phyloP scores from a whole-genome alignment of 345 rosid genomes.

The Salix arbutifolia region DNA sequence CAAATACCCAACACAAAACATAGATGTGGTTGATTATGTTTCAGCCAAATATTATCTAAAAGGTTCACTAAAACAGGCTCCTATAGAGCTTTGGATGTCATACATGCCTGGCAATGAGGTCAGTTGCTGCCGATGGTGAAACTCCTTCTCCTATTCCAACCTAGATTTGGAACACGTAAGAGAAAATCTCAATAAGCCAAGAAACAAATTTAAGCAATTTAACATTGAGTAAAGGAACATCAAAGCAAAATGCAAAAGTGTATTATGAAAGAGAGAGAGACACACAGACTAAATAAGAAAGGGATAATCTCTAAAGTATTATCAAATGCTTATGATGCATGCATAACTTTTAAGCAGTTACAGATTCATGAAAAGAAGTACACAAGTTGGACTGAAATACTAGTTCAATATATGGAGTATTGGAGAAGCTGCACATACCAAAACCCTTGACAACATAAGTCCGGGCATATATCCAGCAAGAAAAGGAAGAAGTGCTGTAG shows the following conservation, averaged over 20 bases:
- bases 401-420: conserved; percentile 1
- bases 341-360: not conserved
- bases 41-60: not conserved
- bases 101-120: conserved; percentile 94
- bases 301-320: not conserved
- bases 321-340: not conserved
- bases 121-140: conserved; percentile 97
- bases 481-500: conserved; percentile 76
- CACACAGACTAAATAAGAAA: not conserved
- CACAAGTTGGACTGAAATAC: not conserved
- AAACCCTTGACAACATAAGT: conserved; percentile 61
- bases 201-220: not conserved
- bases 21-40: not conserved
- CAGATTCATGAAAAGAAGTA: not conserved
- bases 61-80: conserved; percentile 16
- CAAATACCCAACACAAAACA: not conserved
- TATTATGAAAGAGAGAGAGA: not conserved
- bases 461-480: conserved; percentile 95
- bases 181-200: not conserved
- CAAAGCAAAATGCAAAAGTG: not conserved
- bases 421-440: conserved; percentile 46
- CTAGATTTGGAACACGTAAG: conserved; percentile 36
- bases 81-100: conserved; percentile 20
- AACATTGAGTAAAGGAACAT: not conserved
- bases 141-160: conserved; percentile 99